Percentiles rank a stretch among this genome's conserved stretches.
Conservation (phyloP, 192 early-diverging fungal genomes). For the Backusella luteola region DNA sequence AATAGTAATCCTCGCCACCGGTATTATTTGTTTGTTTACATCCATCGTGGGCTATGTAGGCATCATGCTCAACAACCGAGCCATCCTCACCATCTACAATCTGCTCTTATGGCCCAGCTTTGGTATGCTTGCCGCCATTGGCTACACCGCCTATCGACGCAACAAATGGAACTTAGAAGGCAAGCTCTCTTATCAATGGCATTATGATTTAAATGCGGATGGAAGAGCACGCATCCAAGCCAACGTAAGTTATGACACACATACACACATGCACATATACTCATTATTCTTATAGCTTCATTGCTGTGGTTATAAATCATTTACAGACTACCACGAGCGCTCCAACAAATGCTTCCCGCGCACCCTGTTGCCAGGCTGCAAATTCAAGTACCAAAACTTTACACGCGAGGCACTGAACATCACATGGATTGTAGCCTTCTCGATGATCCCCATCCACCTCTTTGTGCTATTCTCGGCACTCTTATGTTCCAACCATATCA, state of each 20-base stretch:
- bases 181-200: conserved; percentile 40
- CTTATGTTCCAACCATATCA: conserved; percentile 49
- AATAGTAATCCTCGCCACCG: conserved; percentile 37
- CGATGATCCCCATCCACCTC: conserved; percentile 36
- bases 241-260: conserved; percentile 3
- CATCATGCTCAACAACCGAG: conserved; percentile 48
- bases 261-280: too few species aligned
- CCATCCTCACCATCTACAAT: conserved; percentile 40
- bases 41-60: conserved; percentile 45
- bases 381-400: conserved; percentile 36
- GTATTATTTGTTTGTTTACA: conserved; percentile 34
- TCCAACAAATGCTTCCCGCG: conserved; percentile 51
- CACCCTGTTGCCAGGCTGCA: conserved; percentile 42
- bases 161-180: conserved; percentile 35
- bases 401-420: conserved; percentile 31
- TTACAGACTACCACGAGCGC: conserved; percentile 42
- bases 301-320: conserved; percentile 46
- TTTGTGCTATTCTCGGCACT: conserved; percentile 41
- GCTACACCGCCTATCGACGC: conserved; percentile 42
- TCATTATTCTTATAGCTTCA: conserved; percentile 27
- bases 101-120: conserved; percentile 49
- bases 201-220: conserved; percentile 21
- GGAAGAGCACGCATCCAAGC: conserved; percentile 34
- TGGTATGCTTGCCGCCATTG: conserved; percentile 44
- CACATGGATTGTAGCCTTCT: conserved; percentile 43